Base-by-base conservation (phyloP, 495 filamentous ascomycete genomes). In the Hypoxylon cercidicola region DNA sequence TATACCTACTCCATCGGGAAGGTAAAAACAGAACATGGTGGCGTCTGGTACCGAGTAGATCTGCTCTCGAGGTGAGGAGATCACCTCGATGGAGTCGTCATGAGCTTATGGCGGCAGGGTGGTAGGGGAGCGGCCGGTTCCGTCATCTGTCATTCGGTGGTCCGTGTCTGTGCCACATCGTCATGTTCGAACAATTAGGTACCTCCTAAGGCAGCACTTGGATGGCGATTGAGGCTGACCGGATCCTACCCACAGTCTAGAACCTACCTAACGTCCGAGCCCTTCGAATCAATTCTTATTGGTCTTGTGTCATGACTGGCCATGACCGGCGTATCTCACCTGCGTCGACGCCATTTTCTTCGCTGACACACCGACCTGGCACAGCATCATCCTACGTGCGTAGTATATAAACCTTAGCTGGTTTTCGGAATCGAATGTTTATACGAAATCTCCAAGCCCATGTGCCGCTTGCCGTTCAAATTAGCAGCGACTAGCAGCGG, bases 1-100 rank as follows among this genome's bases (percentile, higher is more conserved):
- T n/a, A 40, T n/a, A 40, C 12, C 45, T 60, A 41, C 53, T 37
- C 20, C 19, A 62, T 67, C 44, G 35, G 64, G 64, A 62, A 67
- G 64, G 64, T 62, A 52, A 43, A 40, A 13, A 47, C 28, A 19
- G 3, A 25, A 28, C 20, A 28, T 32, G 15, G 32, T 51, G 28
- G 32, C 34, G 43, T 51, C 25, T 18, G n/a, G 16, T 9, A 35
- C 32, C 39, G 12, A 44, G 34, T 25, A 49, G 28, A 49, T 50
- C 40, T 53, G 39, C 21, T 13, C 25, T 20, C 9, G 30, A 32
- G 30, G 10, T 32, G 30, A n/a, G 30, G 10, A 20, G 9, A 44
- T 44, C 41, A 44, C 21, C 41, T 44, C 41, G 41, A 51, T n/a
- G 10, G 8, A 32, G 3, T 32, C 10, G 7, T 32, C 30, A 32